These are phyloP conservation scores for Beauveria brongniartii DNA, from an alignment of 2,329 filamentous ascomycete genomes.

Conservation along the genomic window DNA sequence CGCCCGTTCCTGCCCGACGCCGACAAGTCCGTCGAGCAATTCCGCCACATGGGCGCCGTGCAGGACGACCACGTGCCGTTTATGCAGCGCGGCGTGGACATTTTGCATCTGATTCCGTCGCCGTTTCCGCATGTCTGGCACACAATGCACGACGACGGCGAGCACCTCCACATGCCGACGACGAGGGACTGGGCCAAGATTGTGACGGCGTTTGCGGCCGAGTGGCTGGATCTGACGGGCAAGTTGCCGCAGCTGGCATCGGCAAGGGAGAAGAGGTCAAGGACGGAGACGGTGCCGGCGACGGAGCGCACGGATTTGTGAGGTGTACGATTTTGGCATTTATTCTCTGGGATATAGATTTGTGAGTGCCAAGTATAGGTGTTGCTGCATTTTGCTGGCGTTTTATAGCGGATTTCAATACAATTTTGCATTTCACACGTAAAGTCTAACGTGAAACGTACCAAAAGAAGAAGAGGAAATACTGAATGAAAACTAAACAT, in stretches of 20 bases:
- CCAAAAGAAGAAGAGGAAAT: too few relatives aligned
- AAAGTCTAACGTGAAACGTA: neutral
- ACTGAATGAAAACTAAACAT: neutral
- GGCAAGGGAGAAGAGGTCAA: conserved; percentile 20
- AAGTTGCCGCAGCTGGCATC: conserved; percentile 24
- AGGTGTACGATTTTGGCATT: neutral
- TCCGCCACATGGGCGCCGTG: conserved; percentile 42
- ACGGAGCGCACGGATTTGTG: conserved; percentile 28
- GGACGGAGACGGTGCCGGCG: conserved; percentile 15
- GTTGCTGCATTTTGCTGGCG: neutral
- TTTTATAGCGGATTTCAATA: neutral
- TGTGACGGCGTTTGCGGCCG: conserved; percentile 73
- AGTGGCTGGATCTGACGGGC: conserved; percentile 75
- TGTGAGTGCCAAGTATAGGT: neutral
- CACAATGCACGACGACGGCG: conserved; percentile 70
- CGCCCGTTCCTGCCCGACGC: conserved; percentile 57
- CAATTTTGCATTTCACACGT: neutral
- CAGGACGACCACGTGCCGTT: conserved; percentile 92
- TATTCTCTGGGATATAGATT: neutral
- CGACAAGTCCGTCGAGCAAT: conserved; percentile 40
- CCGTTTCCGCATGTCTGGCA: conserved; percentile 87
- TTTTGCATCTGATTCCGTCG: conserved; percentile 80
- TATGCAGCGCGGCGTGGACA: conserved; percentile 73
- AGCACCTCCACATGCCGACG: conserved; percentile 71
- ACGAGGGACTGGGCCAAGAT: conserved; percentile 84